Conservation (phyloP, 176 grass and related monocot species). For the Juncus inflexus region DNA sequence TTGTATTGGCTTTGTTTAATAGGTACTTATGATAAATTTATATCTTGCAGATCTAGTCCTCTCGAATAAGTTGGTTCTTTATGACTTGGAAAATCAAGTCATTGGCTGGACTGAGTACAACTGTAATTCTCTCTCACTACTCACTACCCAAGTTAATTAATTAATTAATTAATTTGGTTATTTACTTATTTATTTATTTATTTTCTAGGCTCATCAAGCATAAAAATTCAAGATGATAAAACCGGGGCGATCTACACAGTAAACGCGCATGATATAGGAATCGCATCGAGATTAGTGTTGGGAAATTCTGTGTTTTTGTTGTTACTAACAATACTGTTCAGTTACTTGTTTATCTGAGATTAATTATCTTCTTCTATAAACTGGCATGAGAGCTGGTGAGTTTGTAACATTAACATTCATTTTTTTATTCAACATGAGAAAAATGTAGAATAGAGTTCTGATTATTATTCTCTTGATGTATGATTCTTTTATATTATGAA, state of each 20-base stretch:
- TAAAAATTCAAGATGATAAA: slow-evolving; percentile 71
- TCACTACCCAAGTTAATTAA: neutral
- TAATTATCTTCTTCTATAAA: neutral
- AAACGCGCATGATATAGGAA: slow-evolving; percentile 48
- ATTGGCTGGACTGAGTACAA: slow-evolving; percentile 91
- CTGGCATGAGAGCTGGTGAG: slow-evolving; percentile 13
- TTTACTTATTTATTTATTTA: slow-evolving; percentile 4
- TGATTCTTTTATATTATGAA: neutral
- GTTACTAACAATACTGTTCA: slow-evolving; percentile 33
- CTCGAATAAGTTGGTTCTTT: slow-evolving; percentile 86
- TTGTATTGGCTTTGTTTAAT: slow-evolving; percentile 5
- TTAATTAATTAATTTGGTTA: no score
- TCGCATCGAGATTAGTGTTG: slow-evolving; percentile 47
- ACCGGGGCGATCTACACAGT: slow-evolving; percentile 47
- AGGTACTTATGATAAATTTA: slow-evolving; percentile 8
- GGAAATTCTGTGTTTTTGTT: slow-evolving; percentile 34
- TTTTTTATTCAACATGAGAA: neutral
- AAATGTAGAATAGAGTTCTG: slow-evolving; percentile 17
- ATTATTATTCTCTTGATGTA: neutral
- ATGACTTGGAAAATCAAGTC: slow-evolving; percentile 92
- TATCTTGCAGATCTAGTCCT: slow-evolving; percentile 73
- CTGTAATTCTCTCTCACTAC: slow-evolving; percentile 41
- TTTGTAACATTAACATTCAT: slow-evolving; percentile 10
- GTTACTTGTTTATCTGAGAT: slow-evolving; percentile 24
- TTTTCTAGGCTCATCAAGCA: slow-evolving; percentile 83